phyloP scores from a whole-genome alignment of 2,329 filamentous ascomycete species.

The Fulvia fulva region DNA sequence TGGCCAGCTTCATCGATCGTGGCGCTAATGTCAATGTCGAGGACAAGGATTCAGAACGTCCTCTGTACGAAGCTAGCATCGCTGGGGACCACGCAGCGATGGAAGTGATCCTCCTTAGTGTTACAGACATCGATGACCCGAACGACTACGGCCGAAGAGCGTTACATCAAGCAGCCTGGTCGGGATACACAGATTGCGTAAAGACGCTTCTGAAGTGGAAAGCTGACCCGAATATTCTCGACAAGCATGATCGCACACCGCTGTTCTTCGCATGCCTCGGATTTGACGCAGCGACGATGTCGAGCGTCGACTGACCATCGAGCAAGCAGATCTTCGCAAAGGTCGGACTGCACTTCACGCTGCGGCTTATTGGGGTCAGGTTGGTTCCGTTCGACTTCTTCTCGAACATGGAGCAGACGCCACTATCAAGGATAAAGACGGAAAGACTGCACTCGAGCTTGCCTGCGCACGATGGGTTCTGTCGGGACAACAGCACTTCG shows the following conservation, averaged over 20 bases:
- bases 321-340: constrained; percentile 15
- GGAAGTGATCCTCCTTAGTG: constrained; percentile 6
- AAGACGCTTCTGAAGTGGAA: neutral
- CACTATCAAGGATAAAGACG: constrained; percentile 10
- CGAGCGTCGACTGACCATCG: neutral
- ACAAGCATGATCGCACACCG: constrained; percentile 9
- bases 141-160: constrained; percentile 2
- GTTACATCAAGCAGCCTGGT: neutral
- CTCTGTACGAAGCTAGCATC: constrained; percentile 13
- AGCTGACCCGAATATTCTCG: neutral
- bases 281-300: neutral
- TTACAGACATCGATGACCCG: constrained; percentile 17
- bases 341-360: constrained; percentile 18
- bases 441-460: constrained; percentile 13
- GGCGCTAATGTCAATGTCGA: constrained; percentile 18
- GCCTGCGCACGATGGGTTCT: constrained; percentile 12
- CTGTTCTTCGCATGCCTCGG: constrained; percentile 16
- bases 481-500: constrained; percentile 7
- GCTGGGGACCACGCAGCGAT: constrained; percentile 9
- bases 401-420: constrained; percentile 11
- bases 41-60: constrained; percentile 12
- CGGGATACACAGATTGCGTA: constrained; percentile 1
- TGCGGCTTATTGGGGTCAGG: constrained; percentile 15
- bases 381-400: constrained; percentile 12
- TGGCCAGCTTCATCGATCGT: constrained; percentile 11